Evolutionary conservation across 192 early-diverging fungal species (phyloP).

Genomic region (Oehlia diaphana): DNA sequence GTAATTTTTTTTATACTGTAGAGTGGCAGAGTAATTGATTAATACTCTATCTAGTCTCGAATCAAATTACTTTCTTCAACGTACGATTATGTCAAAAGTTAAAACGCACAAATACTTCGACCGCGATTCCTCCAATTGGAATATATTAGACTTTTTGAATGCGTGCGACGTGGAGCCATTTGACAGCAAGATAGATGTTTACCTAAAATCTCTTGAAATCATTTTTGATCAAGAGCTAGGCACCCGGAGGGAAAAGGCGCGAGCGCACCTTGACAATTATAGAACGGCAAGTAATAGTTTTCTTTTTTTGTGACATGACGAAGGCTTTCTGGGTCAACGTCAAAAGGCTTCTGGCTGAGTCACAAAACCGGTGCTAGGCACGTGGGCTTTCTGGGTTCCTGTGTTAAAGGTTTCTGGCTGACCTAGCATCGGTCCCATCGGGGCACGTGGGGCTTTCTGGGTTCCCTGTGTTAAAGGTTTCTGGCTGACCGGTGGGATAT

Average conservation of each 20-base stretch:
- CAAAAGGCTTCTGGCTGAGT: constrained; percentile 22
- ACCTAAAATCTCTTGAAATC: constrained; percentile 17
- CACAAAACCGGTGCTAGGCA: constrained; percentile 28
- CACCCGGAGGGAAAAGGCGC: not conserved
- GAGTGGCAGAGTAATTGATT: too few relatives aligned
- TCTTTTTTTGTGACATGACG: constrained; percentile 21
- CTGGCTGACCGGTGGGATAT: constrained; percentile 12
- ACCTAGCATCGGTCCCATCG: constrained; percentile 26
- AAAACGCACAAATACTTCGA: constrained; percentile 3
- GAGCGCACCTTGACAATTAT: constrained; percentile 8
- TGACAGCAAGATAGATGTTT: constrained; percentile 19
- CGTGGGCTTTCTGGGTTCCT: constrained; percentile 19
- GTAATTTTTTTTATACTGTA: too few relatives aligned
- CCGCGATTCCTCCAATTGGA: not conserved
- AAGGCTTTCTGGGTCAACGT: not conserved
- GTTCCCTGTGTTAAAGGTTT: constrained; percentile 21
- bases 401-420: constrained; percentile 29
- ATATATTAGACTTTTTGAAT: constrained; percentile 16
- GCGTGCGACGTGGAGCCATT: not conserved
- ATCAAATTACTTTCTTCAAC: too few relatives aligned
- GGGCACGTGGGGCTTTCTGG: constrained; percentile 30
- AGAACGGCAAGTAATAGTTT: constrained; percentile 17
- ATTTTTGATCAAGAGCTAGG: not conserved
- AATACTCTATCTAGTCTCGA: too few relatives aligned
- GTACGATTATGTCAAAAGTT: not conserved